A percentile compares a stretch with the other conserved stretches of the same genome.
Evolutionary conservation across 768 basidiomycete genomes (phyloP).

Genomic region (Suillus americanus): DNA sequence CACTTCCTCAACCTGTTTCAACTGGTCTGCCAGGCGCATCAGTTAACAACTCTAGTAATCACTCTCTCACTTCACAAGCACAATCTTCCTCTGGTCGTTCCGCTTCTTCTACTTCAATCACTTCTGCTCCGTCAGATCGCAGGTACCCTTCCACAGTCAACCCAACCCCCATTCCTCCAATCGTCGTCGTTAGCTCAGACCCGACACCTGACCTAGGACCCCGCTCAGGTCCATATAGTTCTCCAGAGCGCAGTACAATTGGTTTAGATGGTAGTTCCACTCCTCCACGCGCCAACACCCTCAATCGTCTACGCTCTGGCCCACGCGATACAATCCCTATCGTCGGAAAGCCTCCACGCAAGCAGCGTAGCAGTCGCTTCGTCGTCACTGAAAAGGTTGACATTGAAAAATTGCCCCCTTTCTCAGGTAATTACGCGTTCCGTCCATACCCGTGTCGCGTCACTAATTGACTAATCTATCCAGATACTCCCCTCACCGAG

Average conservation of each 20-base stretch:
- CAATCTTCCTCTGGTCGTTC: conserved; percentile 42
- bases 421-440: conserved; percentile 61
- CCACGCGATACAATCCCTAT: conserved; percentile 98
- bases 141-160: conserved; percentile 43
- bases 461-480: conserved; percentile 8
- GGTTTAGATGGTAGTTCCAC: conserved; percentile 49
- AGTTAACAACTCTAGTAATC: conserved; percentile 37
- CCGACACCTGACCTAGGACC: conserved; percentile 46
- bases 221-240: conserved; percentile 40
- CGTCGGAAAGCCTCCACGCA: conserved; percentile 93
- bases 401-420: conserved; percentile 90
- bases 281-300: conserved; percentile 65
- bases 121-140: conserved; percentile 53
- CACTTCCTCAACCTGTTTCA: conserved; percentile 53
- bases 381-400: conserved; percentile 96
- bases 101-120: conserved; percentile 39
- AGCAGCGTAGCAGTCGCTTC: conserved; percentile 96
- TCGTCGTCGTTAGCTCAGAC: conserved; percentile 85
- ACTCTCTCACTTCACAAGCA: conserved; percentile 41
- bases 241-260: conserved; percentile 48
- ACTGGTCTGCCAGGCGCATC: conserved; percentile 35
- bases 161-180: conserved; percentile 66
- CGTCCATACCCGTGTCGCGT: conserved; percentile 10
- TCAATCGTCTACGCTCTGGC: conserved; percentile 74
- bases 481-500: conserved; percentile 88